Percentiles rank a stretch among this genome's conserved stretches.
These are phyloP conservation scores for Anisodus tanguticus DNA, from an alignment of 257 asterid species.

Conservation along the genomic window DNA sequence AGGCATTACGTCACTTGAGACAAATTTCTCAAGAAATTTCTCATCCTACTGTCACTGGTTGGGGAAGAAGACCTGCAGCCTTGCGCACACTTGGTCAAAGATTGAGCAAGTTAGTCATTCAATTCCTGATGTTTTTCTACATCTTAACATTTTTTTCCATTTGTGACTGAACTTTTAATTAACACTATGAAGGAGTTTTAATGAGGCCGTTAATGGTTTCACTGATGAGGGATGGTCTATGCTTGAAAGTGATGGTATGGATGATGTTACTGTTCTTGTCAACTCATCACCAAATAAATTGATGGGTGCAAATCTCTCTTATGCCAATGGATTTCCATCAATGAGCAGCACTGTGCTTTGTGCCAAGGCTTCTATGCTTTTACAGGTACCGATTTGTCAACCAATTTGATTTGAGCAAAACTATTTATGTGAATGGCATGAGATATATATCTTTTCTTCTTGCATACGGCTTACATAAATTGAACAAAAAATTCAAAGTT, in stretches of 20 bases:
- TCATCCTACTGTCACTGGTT: conserved; percentile 78
- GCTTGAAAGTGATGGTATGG: conserved; percentile 85
- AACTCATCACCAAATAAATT: conserved; percentile 79
- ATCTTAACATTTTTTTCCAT: not conserved
- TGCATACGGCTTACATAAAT: not conserved
- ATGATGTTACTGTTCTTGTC: conserved; percentile 89
- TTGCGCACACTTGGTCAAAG: conserved; percentile 92
- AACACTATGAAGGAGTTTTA: conserved; percentile 73
- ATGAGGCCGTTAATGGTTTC: conserved; percentile 96
- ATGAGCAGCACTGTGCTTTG: conserved; percentile 79
- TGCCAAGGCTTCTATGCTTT: conserved; percentile 94
- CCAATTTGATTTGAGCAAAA: not conserved
- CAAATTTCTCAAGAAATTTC: conserved; percentile 88
- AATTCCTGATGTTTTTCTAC: conserved; percentile 16
- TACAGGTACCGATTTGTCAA: conserved; percentile 62
- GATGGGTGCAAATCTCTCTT: conserved; percentile 69
- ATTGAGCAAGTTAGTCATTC: conserved; percentile 69
- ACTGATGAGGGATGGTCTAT: conserved; percentile 94
- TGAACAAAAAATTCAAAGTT: not conserved
- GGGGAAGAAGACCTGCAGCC: conserved; percentile 98
- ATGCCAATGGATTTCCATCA: conserved; percentile 76
- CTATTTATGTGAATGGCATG: not conserved
- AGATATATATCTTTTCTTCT: not conserved
- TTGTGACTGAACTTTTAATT: conserved; percentile 24
- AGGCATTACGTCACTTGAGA: conserved; percentile 94